A percentile compares a stretch with the other conserved stretches of the same genome.
phyloP scores from a whole-genome alignment of 495 filamentous ascomycete genomes.

The Friedmanniomyces simplex region DNA sequence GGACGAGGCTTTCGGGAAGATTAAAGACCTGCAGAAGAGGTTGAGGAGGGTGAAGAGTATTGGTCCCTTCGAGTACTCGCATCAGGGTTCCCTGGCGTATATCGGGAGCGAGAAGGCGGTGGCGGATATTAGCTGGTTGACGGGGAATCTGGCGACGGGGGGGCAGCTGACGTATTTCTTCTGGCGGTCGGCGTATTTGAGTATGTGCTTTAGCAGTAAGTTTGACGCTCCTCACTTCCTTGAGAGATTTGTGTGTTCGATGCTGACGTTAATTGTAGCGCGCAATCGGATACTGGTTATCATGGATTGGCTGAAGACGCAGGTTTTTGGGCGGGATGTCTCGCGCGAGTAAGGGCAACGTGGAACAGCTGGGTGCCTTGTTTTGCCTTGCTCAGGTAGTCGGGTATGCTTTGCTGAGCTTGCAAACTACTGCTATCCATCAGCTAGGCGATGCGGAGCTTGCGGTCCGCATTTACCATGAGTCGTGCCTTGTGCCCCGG shows the following conservation, averaged over 20 bases:
- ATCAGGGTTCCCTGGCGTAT: conserved; percentile 93
- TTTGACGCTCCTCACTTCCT: conserved; percentile 28
- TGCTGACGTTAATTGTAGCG: conserved; percentile 35
- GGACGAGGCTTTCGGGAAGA: conserved; percentile 52
- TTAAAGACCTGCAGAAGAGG: conserved; percentile 74
- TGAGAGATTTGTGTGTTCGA: neutral
- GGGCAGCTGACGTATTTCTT: conserved; percentile 61
- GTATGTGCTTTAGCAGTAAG: conserved; percentile 99
- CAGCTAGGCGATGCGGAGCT: too few relatives aligned
- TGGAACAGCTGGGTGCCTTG: too few relatives aligned
- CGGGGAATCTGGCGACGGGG: conserved; percentile 84
- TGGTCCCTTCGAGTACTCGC: conserved; percentile 94
- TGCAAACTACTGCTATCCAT: too few relatives aligned
- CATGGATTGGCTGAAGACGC: conserved; percentile 92
- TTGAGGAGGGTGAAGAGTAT: conserved; percentile 83
- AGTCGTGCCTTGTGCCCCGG: too few relatives aligned
- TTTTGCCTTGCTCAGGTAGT: too few relatives aligned
- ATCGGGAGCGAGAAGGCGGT: conserved; percentile 97
- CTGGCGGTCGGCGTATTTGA: conserved; percentile 95
- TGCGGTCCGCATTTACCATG: too few relatives aligned
- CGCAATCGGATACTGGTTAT: conserved; percentile 88
- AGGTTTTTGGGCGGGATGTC: conserved; percentile 89
- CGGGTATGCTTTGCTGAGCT: too few relatives aligned
- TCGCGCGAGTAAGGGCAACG: conserved; percentile 61
- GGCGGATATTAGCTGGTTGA: conserved; percentile 94